phyloP scores from a whole-genome alignment of 2,329 filamentous ascomycete species.

The Fusarium goolgardi region DNA sequence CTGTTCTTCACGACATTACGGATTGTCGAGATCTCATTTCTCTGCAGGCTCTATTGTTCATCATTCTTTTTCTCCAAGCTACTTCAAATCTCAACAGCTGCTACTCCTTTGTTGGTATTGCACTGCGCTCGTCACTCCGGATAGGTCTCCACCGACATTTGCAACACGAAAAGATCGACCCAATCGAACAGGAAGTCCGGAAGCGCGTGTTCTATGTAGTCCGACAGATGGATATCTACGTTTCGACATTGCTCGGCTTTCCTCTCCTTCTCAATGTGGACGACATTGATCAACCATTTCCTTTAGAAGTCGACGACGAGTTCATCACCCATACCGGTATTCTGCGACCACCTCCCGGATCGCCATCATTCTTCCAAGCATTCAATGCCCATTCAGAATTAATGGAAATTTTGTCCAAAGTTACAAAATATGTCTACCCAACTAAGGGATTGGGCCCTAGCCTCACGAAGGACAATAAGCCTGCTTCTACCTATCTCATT shows the following conservation, averaged over 20 bases:
- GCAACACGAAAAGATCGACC: constrained; percentile 69
- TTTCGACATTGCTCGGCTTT: constrained; percentile 74
- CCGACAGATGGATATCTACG: constrained; percentile 77
- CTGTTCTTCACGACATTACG: constrained; percentile 72
- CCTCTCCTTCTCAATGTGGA: constrained; percentile 72
- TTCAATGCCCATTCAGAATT: constrained; percentile 74
- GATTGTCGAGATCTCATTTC: constrained; percentile 80
- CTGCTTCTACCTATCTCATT: constrained; percentile 68
- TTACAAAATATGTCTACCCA: constrained; percentile 74
- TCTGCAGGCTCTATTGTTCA: constrained; percentile 80
- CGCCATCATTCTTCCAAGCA: constrained; percentile 70
- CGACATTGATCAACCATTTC: constrained; percentile 74
- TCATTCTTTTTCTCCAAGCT: constrained; percentile 83
- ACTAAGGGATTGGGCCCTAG: constrained; percentile 66
- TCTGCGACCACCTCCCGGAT: constrained; percentile 64
- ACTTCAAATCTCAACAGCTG: constrained; percentile 83
- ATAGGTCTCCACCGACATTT: constrained; percentile 83
- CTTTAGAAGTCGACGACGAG: constrained; percentile 74
- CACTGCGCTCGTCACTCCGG: constrained; percentile 77
- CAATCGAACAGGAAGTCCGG: constrained; percentile 72
- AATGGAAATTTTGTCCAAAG: constrained; percentile 72
- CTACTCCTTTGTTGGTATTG: constrained; percentile 84
- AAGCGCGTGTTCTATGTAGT: constrained; percentile 75
- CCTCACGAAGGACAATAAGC: constrained; percentile 55
- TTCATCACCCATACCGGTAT: constrained; percentile 72